phyloP scores from a whole-genome alignment of 2,329 filamentous ascomycete genomes.

The Fusarium armeniacum region DNA sequence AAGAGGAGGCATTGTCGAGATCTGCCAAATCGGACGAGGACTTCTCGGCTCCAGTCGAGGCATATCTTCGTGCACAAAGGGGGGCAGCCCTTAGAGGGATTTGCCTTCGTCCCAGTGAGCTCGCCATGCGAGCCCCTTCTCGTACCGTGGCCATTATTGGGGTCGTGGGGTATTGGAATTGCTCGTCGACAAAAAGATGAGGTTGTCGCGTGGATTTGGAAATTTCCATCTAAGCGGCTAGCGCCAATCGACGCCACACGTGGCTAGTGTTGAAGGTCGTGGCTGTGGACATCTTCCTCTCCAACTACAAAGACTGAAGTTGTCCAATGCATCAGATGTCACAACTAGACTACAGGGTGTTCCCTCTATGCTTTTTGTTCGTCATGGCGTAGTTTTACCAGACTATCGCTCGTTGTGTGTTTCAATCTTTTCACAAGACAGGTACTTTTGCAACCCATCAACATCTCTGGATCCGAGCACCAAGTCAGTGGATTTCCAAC shows the following conservation, averaged over 20 bases:
- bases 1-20: slow-evolving; percentile 66
- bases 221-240: slow-evolving; percentile 53
- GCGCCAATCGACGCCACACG: slow-evolving; percentile 43
- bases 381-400: neutral
- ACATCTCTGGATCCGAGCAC: neutral
- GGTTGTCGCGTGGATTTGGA: slow-evolving; percentile 49
- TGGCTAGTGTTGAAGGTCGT: neutral
- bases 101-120: slow-evolving; percentile 51
- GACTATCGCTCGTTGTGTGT: no score
- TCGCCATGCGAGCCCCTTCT: slow-evolving; percentile 57
- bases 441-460: neutral
- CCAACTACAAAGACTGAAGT: neutral
- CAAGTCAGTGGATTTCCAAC: neutral
- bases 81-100: slow-evolving; percentile 46
- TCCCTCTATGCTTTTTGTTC: neutral
- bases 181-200: slow-evolving; percentile 45
- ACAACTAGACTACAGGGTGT: neutral
- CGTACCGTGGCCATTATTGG: slow-evolving; percentile 59
- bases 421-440: neutral
- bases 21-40: slow-evolving; percentile 58
- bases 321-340: neutral
- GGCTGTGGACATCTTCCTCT: slow-evolving; percentile 11
- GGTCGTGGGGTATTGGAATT: slow-evolving; percentile 21
- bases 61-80: slow-evolving; percentile 57
- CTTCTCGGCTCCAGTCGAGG: slow-evolving; percentile 61